These are phyloP conservation scores for Suhomyces maxii DNA, from an alignment of 1,139 yeast species.

Conservation along the genomic window DNA sequence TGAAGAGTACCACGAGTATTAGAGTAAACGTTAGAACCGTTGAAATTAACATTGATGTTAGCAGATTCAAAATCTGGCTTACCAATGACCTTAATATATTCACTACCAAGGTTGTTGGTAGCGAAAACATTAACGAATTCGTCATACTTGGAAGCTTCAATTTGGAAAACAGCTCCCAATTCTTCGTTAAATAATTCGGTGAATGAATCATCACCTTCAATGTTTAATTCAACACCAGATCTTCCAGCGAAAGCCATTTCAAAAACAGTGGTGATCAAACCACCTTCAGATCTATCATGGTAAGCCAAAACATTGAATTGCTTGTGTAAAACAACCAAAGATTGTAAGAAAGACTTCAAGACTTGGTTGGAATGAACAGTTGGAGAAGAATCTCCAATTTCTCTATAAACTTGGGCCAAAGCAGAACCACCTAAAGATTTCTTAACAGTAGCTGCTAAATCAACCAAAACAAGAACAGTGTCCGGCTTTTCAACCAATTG, in stretches of 20 bases:
- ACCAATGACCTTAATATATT: slow-evolving; percentile 65
- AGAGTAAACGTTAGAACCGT: slow-evolving; percentile 47
- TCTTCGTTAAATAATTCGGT: slow-evolving; percentile 86
- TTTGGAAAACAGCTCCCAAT: slow-evolving; percentile 95
- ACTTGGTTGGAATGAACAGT: slow-evolving; percentile 68
- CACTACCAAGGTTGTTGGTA: slow-evolving; percentile 55
- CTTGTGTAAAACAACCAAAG: slow-evolving; percentile 72
- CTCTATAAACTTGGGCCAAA: slow-evolving; percentile 86
- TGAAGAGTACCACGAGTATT: slow-evolving; percentile 72
- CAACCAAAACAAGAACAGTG: slow-evolving; percentile 75
- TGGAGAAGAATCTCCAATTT: slow-evolving; percentile 83
- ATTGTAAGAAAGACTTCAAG: slow-evolving; percentile 67
- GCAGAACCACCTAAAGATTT: slow-evolving; percentile 90
- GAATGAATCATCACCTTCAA: slow-evolving; percentile 40
- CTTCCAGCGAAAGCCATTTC: slow-evolving; percentile 99
- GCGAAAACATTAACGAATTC: slow-evolving; percentile 56
- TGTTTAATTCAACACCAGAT: slow-evolving; percentile 58
- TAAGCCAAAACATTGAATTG: slow-evolving; percentile 74
- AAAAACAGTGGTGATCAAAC: slow-evolving; percentile 75
- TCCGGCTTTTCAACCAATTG: slow-evolving; percentile 55
- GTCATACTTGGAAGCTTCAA: slow-evolving; percentile 52
- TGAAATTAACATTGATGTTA: slow-evolving; percentile 47
- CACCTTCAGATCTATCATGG: slow-evolving; percentile 98
- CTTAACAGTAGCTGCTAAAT: slow-evolving; percentile 61
- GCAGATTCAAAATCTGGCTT: slow-evolving; percentile 58